Conservation (phyloP, 2,329 filamentous ascomycete species). For the Sporothrix luriei region DNA sequence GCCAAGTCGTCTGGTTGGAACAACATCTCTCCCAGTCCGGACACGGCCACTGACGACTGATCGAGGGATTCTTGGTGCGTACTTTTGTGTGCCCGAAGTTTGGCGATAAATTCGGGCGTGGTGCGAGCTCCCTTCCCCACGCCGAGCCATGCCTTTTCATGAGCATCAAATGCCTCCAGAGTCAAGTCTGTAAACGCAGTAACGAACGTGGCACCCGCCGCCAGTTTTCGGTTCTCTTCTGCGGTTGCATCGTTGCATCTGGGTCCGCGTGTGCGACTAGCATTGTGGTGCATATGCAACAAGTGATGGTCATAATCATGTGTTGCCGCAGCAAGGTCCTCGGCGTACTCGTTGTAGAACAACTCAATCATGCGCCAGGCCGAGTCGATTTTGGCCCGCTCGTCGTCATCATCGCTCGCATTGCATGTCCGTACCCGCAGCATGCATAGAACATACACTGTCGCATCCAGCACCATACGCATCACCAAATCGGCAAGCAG, state of each 20-base stretch:
- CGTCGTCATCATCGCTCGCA: neutral
- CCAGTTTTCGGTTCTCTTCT: conserved; percentile 15
- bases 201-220: conserved; percentile 22
- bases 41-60: neutral
- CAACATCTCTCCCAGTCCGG: conserved; percentile 14
- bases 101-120: conserved; percentile 12
- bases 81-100: conserved; percentile 15
- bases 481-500: conserved; percentile 40
- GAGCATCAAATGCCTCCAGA: conserved; percentile 33
- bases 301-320: conserved; percentile 14
- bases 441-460: conserved; percentile 43
- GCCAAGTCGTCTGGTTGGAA: conserved; percentile 23
- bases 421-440: conserved; percentile 37
- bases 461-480: conserved; percentile 41
- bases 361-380: conserved; percentile 41
- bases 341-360: conserved; percentile 38
- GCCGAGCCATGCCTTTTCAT: neutral
- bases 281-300: neutral
- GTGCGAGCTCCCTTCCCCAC: neutral
- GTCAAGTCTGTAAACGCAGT: conserved; percentile 33
- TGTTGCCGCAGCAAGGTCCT: conserved; percentile 32
- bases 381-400: neutral
- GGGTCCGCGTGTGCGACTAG: too few species aligned
- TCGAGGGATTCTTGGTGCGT: neutral
- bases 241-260: conserved; percentile 25